Base-by-base conservation (phyloP, 2,329 filamentous ascomycete genomes). In the Clonostachys rhizophaga region DNA sequence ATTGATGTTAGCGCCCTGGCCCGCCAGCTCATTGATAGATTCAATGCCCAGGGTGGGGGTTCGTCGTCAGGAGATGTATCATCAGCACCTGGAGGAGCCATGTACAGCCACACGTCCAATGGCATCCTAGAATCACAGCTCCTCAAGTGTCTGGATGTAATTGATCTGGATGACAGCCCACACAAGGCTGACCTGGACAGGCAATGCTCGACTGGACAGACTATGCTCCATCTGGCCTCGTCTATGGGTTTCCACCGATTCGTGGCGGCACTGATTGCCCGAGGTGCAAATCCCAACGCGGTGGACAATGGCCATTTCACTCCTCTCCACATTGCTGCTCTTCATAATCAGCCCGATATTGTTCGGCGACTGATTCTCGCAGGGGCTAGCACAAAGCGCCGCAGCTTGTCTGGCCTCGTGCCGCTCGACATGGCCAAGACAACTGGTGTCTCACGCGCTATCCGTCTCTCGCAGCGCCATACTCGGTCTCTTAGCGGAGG, bases 261-360 rank as follows among this genome's bases (percentile, higher is more conserved):
- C 52, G 87, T 87, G 44, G 87, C 87, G 12, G 88, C 84, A 33
- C 75, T 95, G 24, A 71, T 95, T 17, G 86, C 84, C 10, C 79
- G 88, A 52, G 87, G 89, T n/a, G 89, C 88, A 17, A 86, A 87
- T 58, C 82, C 86, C 1, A 84, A 92, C 57, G 71, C 83, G 36
- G 79, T 83, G 47, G 90, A 95, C 61, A 86, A 83, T 52, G 86
- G 86, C 44, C 89, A 89, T 18, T 92, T 89, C 64, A 90, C 88
- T 5, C 83, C 90, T 13, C 77, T 95, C 69, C 89, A 95, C 63
- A 79, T 92, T 60, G 89, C 90, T 17, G 84, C 87, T 24, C 78
- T 95, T 58, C 85, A 87, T 63, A 81, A 85, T 51, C 84, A 91
- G 58, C 71, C 81, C 11, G 84, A 90, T 59, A 89, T 94, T 54